A percentile compares a stretch with the other conserved stretches of the same genome.
Conservation (phyloP, 495 filamentous ascomycete species). For the Podospora anserina region DNA sequence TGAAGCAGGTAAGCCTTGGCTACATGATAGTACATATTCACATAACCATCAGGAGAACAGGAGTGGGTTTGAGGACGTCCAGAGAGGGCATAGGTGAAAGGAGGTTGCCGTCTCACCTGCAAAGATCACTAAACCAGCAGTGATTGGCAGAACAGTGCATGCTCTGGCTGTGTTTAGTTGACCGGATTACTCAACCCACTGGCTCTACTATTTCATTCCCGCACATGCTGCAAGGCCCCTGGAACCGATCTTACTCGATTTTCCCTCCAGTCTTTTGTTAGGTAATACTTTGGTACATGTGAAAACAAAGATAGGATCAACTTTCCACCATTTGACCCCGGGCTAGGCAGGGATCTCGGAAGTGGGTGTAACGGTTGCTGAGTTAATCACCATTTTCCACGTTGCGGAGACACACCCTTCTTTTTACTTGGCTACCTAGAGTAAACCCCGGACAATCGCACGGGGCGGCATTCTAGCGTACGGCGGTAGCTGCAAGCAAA, state of each 20-base stretch:
- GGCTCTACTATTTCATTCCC: background rate
- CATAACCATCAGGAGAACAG: background rate
- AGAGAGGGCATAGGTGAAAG: background rate
- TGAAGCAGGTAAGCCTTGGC: background rate
- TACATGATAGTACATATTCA: background rate
- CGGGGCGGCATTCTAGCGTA: background rate
- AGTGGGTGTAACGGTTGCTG: slow-evolving; percentile 10
- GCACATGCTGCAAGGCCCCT: background rate
- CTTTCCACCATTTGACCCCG: background rate
- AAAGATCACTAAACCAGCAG: background rate
- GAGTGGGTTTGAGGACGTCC: background rate
- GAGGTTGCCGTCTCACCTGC: background rate
- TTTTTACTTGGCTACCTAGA: background rate
- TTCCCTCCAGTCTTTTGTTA: background rate
- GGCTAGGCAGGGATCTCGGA: background rate
- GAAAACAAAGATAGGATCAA: background rate
- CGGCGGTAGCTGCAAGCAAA: background rate
- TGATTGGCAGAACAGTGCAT: background rate
- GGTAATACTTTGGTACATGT: background rate
- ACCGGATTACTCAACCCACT: background rate
- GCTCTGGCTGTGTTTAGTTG: background rate
- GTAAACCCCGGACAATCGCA: background rate
- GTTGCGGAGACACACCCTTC: background rate
- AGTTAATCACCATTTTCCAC: slow-evolving; percentile 10
- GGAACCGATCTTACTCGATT: background rate